phyloP scores from a whole-genome alignment of 805 yeast genomes.

The Metschnikowia bowlesiae region DNA sequence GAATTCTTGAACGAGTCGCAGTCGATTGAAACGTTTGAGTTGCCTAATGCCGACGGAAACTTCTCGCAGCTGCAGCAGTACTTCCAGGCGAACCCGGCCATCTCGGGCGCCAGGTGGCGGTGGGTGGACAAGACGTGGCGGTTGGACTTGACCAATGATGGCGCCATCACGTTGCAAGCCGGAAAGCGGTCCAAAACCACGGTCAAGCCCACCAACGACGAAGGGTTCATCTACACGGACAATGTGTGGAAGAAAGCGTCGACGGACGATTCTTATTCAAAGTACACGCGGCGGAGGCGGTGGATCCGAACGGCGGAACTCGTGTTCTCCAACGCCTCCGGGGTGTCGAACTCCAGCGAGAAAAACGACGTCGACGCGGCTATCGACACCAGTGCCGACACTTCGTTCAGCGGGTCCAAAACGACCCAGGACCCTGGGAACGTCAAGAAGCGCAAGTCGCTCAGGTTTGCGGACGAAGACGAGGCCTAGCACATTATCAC shows the following conservation, averaged over 20 bases:
- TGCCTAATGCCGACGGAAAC: constrained; percentile 63
- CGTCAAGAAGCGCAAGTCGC: constrained; percentile 34
- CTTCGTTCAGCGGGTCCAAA: not conserved
- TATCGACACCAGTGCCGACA: not conserved
- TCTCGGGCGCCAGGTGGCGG: constrained; percentile 78
- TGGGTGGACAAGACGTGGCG: constrained; percentile 96
- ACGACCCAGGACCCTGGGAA: not conserved
- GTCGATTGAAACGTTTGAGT: constrained; percentile 68
- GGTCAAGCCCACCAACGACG: constrained; percentile 72
- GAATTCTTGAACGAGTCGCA: constrained; percentile 86
- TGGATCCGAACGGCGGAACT: constrained; percentile 95
- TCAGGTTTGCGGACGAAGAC: constrained; percentile 39
- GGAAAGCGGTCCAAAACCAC: constrained; percentile 51
- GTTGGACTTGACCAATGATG: constrained; percentile 83
- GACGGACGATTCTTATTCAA: constrained; percentile 81
- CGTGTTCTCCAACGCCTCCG: constrained; percentile 30
- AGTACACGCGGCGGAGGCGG: constrained; percentile 89
- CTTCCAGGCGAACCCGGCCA: constrained; percentile 20
- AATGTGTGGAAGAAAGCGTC: constrained; percentile 93
- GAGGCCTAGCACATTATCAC: not conserved
- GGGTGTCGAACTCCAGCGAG: not conserved
- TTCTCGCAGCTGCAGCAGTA: constrained; percentile 28
- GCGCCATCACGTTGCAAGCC: constrained; percentile 68
- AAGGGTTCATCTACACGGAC: constrained; percentile 85
- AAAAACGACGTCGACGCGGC: not conserved